phyloP scores from a whole-genome alignment of 352 stramenopile genomes.

The Pythium grandisporangium region DNA sequence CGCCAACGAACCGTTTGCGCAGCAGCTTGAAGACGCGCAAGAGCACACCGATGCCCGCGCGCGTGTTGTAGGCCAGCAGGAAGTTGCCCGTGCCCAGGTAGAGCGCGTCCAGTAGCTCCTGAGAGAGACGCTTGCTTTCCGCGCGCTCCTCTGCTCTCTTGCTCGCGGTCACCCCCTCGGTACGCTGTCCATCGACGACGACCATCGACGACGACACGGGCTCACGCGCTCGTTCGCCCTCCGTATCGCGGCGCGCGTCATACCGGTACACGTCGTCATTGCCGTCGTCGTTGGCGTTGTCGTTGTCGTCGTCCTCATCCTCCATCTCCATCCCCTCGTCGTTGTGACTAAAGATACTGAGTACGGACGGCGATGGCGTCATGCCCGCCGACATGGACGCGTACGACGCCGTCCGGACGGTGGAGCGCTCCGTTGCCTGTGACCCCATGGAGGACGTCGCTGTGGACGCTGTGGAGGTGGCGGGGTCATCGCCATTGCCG shows the following conservation, averaged over 20 bases:
- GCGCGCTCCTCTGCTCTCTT: background rate
- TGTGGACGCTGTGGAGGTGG: no score
- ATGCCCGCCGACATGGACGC: conserved; percentile 1
- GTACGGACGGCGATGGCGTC: conserved; percentile 21
- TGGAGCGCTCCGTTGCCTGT: no score
- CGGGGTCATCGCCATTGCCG: no score
- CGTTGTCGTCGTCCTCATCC: conserved; percentile 4
- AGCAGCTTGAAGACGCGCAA: conserved; percentile 63
- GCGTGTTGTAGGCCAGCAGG: conserved; percentile 81
- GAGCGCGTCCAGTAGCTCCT: conserved; percentile 60
- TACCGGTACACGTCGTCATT: background rate
- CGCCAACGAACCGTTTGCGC: conserved; percentile 42
- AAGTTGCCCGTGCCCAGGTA: conserved; percentile 78
- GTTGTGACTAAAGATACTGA: conserved; percentile 26
- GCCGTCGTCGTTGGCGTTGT: conserved; percentile 1
- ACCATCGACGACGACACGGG: background rate
- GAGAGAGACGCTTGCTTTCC: conserved; percentile 16
- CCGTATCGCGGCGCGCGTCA: conserved; percentile 10
- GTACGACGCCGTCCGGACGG: background rate
- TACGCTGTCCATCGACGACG: no score
- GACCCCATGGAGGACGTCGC: no score
- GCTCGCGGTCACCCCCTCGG: background rate
- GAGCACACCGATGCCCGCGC: conserved; percentile 64
- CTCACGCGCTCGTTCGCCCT: conserved; percentile 3
- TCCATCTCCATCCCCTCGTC: conserved; percentile 13